These are phyloP conservation scores for Dactylellina haptotyla DNA, from an alignment of 2,329 filamentous ascomycete genomes.

Conservation along the genomic window DNA sequence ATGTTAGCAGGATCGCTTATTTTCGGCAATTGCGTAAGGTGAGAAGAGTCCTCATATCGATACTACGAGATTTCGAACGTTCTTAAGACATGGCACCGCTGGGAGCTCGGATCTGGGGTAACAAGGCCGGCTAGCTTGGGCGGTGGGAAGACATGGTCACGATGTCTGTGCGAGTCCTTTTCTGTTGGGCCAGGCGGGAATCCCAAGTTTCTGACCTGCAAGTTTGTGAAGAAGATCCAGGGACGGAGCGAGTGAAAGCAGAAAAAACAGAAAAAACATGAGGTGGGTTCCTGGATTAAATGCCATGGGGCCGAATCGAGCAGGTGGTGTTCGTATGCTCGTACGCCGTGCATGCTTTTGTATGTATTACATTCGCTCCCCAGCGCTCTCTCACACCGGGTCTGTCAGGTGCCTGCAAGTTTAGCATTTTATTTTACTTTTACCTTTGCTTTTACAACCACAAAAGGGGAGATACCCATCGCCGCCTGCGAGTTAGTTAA, in stretches of 20 bases:
- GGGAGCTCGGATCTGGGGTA: conserved; percentile 54
- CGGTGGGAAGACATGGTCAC: conserved; percentile 24
- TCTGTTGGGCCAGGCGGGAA: conserved; percentile 19
- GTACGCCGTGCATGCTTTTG: conserved; percentile 26
- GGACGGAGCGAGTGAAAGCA: conserved; percentile 23
- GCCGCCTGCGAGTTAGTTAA: conserved; percentile 42
- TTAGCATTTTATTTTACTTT: neutral
- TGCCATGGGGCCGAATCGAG: conserved; percentile 35
- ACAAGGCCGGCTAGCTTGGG: conserved; percentile 31
- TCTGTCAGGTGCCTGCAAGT: conserved; percentile 27
- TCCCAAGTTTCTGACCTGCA: neutral
- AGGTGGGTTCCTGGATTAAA: conserved; percentile 50
- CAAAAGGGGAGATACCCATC: conserved; percentile 26
- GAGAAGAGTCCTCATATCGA: conserved; percentile 30
- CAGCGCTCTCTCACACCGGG: conserved; percentile 2
- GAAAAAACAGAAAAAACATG: neutral
- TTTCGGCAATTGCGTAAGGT: conserved; percentile 54
- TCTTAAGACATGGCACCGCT: conserved; percentile 24
- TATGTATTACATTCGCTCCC: too few species aligned
- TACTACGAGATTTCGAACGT: conserved; percentile 9
- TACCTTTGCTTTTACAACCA: neutral
- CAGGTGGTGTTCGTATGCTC: conserved; percentile 32
- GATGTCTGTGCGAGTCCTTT: conserved; percentile 8
- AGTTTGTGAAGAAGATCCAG: too few species aligned
- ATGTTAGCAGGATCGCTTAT: conserved; percentile 51